Evolutionary conservation across 2,329 filamentous ascomycete species (phyloP).

Genomic region (Sporothrix variecibatus): DNA sequence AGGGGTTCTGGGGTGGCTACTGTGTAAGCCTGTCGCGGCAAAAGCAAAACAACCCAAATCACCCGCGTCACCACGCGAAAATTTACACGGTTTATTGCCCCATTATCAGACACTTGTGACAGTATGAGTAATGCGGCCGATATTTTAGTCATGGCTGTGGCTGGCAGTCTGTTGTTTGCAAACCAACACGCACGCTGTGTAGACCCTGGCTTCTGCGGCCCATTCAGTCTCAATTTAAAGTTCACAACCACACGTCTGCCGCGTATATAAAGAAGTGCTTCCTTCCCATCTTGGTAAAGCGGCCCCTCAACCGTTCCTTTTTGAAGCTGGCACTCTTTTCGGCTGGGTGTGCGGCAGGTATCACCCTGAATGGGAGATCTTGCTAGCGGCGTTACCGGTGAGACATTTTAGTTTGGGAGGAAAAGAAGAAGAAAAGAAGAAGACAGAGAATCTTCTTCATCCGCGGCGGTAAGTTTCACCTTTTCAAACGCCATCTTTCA

Average conservation of each 20-base stretch:
- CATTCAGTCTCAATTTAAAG: not conserved
- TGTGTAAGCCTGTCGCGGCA: too few relatives aligned
- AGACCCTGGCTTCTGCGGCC: not conserved
- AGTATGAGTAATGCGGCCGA: slow-evolving; percentile 1
- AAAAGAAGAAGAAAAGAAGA: not conserved
- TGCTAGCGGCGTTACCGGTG: not conserved
- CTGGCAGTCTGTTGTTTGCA: not conserved
- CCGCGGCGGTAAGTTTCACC: not conserved
- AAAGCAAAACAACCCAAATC: too few relatives aligned
- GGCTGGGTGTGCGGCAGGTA: not conserved
- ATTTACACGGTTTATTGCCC: too few relatives aligned
- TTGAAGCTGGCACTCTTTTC: not conserved
- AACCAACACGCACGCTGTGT: not conserved
- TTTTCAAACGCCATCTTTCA: not conserved
- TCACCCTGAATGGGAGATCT: not conserved
- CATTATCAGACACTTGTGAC: not conserved
- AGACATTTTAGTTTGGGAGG: not conserved
- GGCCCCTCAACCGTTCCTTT: not conserved
- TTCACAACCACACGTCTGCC: not conserved
- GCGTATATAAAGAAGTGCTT: not conserved
- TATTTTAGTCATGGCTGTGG: not conserved
- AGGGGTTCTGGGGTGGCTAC: too few relatives aligned
- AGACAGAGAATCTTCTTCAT: not conserved
- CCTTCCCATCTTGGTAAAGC: not conserved
- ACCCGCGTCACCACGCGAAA: too few relatives aligned